phyloP scores from a whole-genome alignment of 2,329 filamentous ascomycete species.

The Pseudopyrenochaeta lycopersici region DNA sequence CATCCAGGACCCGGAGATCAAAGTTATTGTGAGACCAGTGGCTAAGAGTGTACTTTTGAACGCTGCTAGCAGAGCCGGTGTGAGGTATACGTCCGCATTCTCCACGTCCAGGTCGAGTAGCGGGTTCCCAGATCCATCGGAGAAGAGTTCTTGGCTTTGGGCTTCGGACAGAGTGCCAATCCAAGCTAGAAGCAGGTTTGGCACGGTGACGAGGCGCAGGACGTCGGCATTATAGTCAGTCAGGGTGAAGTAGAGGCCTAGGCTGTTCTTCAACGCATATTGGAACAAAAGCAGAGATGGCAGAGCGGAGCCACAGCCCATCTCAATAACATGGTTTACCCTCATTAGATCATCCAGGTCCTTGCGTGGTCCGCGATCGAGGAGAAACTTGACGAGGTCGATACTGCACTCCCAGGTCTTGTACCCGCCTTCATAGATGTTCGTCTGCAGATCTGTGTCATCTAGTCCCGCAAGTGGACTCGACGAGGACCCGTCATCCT shows the following conservation, averaged over 20 bases:
- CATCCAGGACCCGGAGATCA: conserved; percentile 81
- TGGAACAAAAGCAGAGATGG: conserved; percentile 77
- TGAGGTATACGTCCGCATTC: conserved; percentile 70
- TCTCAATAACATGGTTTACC: conserved; percentile 64
- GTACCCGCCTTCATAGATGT: conserved; percentile 86
- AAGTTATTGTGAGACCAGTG: conserved; percentile 65
- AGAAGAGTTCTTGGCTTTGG: conserved; percentile 21
- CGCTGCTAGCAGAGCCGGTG: conserved; percentile 63
- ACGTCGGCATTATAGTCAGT: conserved; percentile 85
- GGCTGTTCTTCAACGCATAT: conserved; percentile 61
- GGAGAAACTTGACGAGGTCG: conserved; percentile 74
- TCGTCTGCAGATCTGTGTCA: conserved; percentile 78
- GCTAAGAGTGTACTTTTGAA: conserved; percentile 66
- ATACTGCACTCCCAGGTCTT: conserved; percentile 91
- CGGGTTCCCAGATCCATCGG: conserved; percentile 25
- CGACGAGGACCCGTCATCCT: conserved; percentile 56
- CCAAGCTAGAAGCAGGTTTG: conserved; percentile 79
- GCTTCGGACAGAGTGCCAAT: conserved; percentile 36
- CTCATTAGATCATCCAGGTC: conserved; percentile 59
- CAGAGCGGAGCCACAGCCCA: conserved; percentile 81
- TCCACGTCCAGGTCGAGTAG: conserved; percentile 16
- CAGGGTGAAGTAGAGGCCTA: conserved; percentile 68
- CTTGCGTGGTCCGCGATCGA: conserved; percentile 59
- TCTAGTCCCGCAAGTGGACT: conserved; percentile 42
- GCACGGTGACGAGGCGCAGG: conserved; percentile 78